Base-by-base conservation (phyloP, 2,329 filamentous ascomycete genomes). In the Aspergillus unguis region DNA sequence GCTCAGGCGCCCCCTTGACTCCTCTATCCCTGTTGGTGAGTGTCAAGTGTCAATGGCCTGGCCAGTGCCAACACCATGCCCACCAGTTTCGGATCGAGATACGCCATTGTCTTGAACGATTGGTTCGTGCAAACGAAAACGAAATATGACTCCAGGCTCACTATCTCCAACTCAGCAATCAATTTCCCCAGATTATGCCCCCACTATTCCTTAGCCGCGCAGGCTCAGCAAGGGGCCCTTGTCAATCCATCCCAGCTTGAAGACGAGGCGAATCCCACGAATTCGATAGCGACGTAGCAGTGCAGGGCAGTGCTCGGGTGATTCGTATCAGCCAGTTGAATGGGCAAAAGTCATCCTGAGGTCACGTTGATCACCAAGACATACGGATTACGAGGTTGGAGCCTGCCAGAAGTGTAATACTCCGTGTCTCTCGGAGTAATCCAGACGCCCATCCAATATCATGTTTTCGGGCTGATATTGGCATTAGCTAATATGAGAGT, bases 141-240 rank as follows among this genome's bases (percentile, higher is more conserved):
- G 42, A 44, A 44, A 44, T 29, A 44, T 33, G 7, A 17, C 36
- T n/a, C 36, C 36, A 7, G n/a, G n/a, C n/a, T 33, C 28, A 6
- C 42, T 44, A 44, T 44, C 42, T 44, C 42, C 36, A 38, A 23
- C 36, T 38, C 36, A 17, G 17, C 36, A 38, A 29, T 11, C 28
- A 25, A 38, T 48, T 55, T 54, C 56, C 56, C 56, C 56, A 48
- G 56, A 56, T 56, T 58, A 52, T 48, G 44, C 26, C 56, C 54
- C 56, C 56, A 52, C 56, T 51, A 44, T 44, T 44, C 10, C 10
- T 44, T 48, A 46, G 45, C 17, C 28, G 53, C 53, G 40, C 35
- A 40, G 9, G 36, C 29, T 17, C 17, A 48, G 6, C 26, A 3
- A 8, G 37, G 37, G 10, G 6, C 17, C 8, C 8, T n/a, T 23